Evolutionary conservation across 371 early-diverging fungal species (phyloP).

Genomic region (Conidiobolus incongruus): DNA sequence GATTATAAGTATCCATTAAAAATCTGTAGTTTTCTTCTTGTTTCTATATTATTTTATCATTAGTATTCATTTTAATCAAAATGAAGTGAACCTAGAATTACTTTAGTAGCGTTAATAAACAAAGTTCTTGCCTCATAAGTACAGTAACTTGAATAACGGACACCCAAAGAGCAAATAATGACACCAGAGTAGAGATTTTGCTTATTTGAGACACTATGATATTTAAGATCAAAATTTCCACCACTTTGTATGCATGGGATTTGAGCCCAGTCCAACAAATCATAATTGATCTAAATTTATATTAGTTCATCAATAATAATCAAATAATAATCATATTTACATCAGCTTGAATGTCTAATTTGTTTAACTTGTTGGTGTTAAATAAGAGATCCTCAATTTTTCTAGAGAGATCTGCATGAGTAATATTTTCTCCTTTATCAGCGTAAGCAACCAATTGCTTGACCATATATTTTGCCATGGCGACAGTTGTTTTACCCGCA

Average conservation of each 20-base stretch:
- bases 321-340: too few species aligned
- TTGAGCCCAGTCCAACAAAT: conserved; percentile 76
- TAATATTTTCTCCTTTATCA: conserved; percentile 69
- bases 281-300: conserved; percentile 12
- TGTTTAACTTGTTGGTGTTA: conserved; percentile 36
- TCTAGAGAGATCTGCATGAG: conserved; percentile 65
- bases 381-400: conserved; percentile 41
- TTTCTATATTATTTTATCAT: conserved; percentile 9
- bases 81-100: conserved; percentile 6
- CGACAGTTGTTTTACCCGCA: conserved; percentile 49
- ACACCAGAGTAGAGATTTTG: conserved; percentile 61
- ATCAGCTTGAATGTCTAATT: conserved; percentile 41
- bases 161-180: conserved; percentile 77
- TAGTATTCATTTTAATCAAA: background rate
- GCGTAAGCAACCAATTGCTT: conserved; percentile 56
- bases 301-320: too few species aligned
- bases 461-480: conserved; percentile 59
- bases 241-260: conserved; percentile 93
- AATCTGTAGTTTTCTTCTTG: conserved; percentile 86
- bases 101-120: conserved; percentile 73
- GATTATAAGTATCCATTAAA: conserved; percentile 56
- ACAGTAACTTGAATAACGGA: conserved; percentile 84
- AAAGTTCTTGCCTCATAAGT: conserved; percentile 84
- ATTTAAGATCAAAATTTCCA: conserved; percentile 69
- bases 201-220: conserved; percentile 51